Evolutionary conservation across 148 eudicot genomes (phyloP), one percentile per base, ranked within the genome.

Genomic region (Oxyria digyna): DNA sequence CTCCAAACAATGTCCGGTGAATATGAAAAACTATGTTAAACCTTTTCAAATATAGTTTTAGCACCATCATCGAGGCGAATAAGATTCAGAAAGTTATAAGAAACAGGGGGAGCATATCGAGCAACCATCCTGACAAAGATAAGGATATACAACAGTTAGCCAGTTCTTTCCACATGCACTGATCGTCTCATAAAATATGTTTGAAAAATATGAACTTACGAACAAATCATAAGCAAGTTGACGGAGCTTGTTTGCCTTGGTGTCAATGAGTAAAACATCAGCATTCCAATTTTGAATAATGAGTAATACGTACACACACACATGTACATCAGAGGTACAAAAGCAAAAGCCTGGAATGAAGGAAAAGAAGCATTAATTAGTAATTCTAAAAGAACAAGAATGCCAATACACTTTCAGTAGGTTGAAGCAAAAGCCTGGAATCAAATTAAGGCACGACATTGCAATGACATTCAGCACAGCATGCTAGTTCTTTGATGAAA

Each of bases 241-340:
- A 91, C 93, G 12, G 97, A 87, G 79, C 93, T 91, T 49, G 97
- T 89, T 71, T 91, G 97, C 75, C 93, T 87, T 72, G 97, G 93
- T 35, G 93, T 91, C 67, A 91, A 72, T 31, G 97, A 89, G 74
- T 91, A 91, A 67, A 91, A 91, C 85, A 81, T 89, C 80, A 89
- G 77, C 93, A 78, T 91, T 71, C 97, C 93, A 69, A 89, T 74
- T 81, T 91, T 84, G 78, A 91, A 84, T 65, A 91, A 75, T 21
- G 97, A 91, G 74, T 79, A 91, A 80, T 91, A 91, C 62, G 96
- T 89, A 79, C 97, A 91, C 67, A 91, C 74, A 71, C 97, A 91
- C 97, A 91, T 91, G 81, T 85, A 91, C 89, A 89, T 76, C 70
- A 91, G 85, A 68, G 97, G 97, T 67, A 91, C 81, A 83, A 91